These are phyloP conservation scores for Canariomyces notabilis DNA, from an alignment of 2,329 filamentous ascomycete genomes.

Conservation along the genomic window DNA sequence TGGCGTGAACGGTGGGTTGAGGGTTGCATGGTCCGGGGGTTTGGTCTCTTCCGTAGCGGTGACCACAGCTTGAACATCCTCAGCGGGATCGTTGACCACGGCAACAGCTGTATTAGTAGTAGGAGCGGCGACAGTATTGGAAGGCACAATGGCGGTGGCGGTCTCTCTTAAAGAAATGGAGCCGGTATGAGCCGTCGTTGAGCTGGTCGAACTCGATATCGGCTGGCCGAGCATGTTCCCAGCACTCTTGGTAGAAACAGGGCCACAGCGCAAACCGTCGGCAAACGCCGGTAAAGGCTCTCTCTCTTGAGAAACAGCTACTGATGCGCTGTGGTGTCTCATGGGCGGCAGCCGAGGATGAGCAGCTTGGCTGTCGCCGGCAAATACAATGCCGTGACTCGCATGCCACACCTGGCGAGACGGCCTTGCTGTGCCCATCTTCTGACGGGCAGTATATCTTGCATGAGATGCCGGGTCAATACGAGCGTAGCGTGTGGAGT, in stretches of 20 bases:
- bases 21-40: constrained; percentile 11
- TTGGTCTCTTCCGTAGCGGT: not conserved
- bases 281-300: not conserved
- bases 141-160: not conserved
- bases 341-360: constrained; percentile 23
- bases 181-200: not conserved
- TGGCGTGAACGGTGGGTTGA: constrained; percentile 34
- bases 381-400: constrained; percentile 36
- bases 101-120: not conserved
- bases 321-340: constrained; percentile 15
- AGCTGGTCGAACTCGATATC: not conserved
- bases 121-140: not conserved
- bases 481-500: not conserved
- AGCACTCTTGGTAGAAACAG: not conserved
- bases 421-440: constrained; percentile 14
- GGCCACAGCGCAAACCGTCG: not conserved
- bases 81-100: not conserved
- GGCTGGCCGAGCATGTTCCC: not conserved
- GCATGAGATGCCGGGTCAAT: not conserved
- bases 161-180: not conserved
- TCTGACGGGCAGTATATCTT: constrained; percentile 6
- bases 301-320: not conserved
- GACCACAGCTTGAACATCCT: not conserved
- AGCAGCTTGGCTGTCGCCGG: constrained; percentile 20
- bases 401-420: constrained; percentile 32